Conservation (phyloP, 371 early-diverging fungal species). For the Lichtheimia ornata region DNA sequence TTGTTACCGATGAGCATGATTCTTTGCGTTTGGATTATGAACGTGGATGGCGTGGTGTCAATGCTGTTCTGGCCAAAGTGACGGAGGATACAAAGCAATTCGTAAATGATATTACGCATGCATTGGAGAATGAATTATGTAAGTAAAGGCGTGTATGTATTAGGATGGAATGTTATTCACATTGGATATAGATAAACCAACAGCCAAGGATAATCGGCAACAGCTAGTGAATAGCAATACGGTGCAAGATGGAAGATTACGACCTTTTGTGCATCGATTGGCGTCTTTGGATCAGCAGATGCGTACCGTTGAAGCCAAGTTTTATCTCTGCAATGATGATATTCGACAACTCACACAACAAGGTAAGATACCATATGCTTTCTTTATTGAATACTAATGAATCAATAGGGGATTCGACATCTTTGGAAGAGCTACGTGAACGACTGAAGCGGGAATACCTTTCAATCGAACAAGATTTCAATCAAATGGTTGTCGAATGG, state of each 20-base stretch:
- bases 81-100: conserved; percentile 30
- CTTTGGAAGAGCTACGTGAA: conserved; percentile 14
- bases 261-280: conserved; percentile 42
- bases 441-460: conserved; percentile 35
- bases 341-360: conserved; percentile 33
- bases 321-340: conserved; percentile 50
- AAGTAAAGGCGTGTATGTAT: conserved; percentile 12
- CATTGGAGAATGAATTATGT: conserved; percentile 43
- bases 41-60: conserved; percentile 33
- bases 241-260: conserved; percentile 23
- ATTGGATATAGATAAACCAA: conserved; percentile 30
- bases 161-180: neutral
- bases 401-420: neutral
- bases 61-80: conserved; percentile 28
- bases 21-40: conserved; percentile 30
- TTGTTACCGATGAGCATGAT: conserved; percentile 36
- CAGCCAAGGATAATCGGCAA: conserved; percentile 5
- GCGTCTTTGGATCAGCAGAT: conserved; percentile 48
- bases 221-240: neutral
- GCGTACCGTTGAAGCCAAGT: conserved; percentile 48
- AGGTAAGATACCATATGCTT: conserved; percentile 13
- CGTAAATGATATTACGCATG: conserved; percentile 27
- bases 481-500: conserved; percentile 43
- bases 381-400: no score
- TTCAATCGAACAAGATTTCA: conserved; percentile 39